Conservation (phyloP, 1,139 yeast genomes). For the Geotrichum bryndzae region DNA sequence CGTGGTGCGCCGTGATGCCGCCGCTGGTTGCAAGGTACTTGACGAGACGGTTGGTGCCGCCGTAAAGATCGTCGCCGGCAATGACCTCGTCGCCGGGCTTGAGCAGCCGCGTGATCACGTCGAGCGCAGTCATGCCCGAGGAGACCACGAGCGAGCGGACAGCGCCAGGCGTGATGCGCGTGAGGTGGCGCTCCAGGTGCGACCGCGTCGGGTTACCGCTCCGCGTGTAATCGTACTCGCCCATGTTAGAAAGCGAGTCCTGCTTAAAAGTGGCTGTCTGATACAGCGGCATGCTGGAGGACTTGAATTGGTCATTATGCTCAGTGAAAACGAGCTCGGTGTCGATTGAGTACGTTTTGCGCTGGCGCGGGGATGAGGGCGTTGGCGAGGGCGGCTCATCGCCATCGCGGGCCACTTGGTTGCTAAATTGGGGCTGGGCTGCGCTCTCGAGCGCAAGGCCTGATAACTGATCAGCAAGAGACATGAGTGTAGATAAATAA, state of each 20-base stretch:
- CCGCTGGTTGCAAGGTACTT: slow-evolving; percentile 64
- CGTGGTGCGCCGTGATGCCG: slow-evolving; percentile 65
- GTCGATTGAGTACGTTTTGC: slow-evolving; percentile 41
- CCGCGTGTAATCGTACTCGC: slow-evolving; percentile 84
- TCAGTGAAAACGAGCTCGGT: slow-evolving; percentile 69
- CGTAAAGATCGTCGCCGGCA: slow-evolving; percentile 90
- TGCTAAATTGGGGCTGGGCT: slow-evolving; percentile 1
- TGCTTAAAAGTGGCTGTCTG: slow-evolving; percentile 93
- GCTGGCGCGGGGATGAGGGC: slow-evolving; percentile 34
- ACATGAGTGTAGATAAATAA: not conserved
- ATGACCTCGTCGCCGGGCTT: slow-evolving; percentile 77
- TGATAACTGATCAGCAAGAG: not conserved
- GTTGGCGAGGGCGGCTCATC: slow-evolving; percentile 37
- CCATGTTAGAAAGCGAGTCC: slow-evolving; percentile 65
- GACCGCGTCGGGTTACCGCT: slow-evolving; percentile 94
- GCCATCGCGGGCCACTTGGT: slow-evolving; percentile 19
- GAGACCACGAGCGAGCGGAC: slow-evolving; percentile 71
- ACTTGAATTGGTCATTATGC: slow-evolving; percentile 65
- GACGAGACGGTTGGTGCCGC: slow-evolving; percentile 83
- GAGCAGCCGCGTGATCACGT: slow-evolving; percentile 68
- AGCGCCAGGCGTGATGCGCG: slow-evolving; percentile 65
- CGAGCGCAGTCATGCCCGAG: slow-evolving; percentile 89
- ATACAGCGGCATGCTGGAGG: slow-evolving; percentile 84
- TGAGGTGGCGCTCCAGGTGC: slow-evolving; percentile 67
- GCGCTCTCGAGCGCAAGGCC: not conserved